These are phyloP conservation scores for Mycena galopus DNA, from an alignment of 768 basidiomycete genomes.

Conservation along the genomic window DNA sequence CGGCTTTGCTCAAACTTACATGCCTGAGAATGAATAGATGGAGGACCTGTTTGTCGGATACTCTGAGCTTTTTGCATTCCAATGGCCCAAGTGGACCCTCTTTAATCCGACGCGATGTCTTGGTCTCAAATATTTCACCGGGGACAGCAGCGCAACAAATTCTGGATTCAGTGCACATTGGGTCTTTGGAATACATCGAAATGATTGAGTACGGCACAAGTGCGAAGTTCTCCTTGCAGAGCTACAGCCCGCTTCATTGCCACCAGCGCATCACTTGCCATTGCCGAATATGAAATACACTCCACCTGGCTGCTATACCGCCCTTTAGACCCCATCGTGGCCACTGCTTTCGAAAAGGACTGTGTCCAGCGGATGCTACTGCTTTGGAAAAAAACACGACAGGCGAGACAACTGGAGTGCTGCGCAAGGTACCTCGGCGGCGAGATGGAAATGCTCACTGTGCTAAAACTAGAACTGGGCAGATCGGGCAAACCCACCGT, in stretches of 20 bases:
- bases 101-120: background rate
- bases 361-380: background rate
- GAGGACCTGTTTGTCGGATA: too few relatives aligned
- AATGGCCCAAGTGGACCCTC: too few relatives aligned
- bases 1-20: too few relatives aligned
- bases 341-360: background rate
- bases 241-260: background rate
- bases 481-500: too few relatives aligned
- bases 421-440: background rate
- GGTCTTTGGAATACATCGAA: background rate
- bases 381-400: background rate
- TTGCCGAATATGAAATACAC: background rate
- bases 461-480: background rate
- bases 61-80: too few relatives aligned
- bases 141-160: background rate
- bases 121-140: background rate
- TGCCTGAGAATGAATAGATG: too few relatives aligned
- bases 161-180: background rate
- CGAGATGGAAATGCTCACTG: background rate
- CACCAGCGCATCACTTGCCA: background rate
- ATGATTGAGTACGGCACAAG: background rate
- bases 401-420: background rate
- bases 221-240: background rate
- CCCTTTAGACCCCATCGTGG: conserved; percentile 10
- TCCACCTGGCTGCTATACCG: conserved; percentile 5